Evolutionary conservation across 1,284 basidiomycete genomes (phyloP).

Genomic region (Schizopora paradoxa): DNA sequence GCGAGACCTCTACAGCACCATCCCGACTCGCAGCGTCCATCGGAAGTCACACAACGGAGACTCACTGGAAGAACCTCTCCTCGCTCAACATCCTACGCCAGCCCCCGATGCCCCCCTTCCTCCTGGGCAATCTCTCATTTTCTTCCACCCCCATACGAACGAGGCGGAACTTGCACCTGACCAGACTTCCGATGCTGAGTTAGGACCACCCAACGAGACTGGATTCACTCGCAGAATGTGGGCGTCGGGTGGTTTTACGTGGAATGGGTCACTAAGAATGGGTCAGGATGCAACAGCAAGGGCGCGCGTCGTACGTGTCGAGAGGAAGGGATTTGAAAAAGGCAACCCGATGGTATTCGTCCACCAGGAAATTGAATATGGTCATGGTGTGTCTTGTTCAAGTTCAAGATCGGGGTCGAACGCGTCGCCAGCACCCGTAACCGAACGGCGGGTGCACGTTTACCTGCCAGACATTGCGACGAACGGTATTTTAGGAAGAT

Average conservation of each 20-base stretch:
- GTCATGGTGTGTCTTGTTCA: too few species aligned
- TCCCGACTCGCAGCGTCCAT: constrained; percentile 10
- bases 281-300: constrained; percentile 49
- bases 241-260: constrained; percentile 63
- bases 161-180: constrained; percentile 56
- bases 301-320: constrained; percentile 49
- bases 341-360: constrained; percentile 74
- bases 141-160: constrained; percentile 66
- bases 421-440: constrained; percentile 36
- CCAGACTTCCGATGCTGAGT: constrained; percentile 67
- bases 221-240: constrained; percentile 81
- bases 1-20: constrained; percentile 11
- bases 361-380: constrained; percentile 50
- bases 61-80: neutral
- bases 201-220: constrained; percentile 65
- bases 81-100: neutral
- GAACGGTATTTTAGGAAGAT: constrained; percentile 19
- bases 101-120: neutral
- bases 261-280: constrained; percentile 26
- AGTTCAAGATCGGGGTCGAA: constrained; percentile 36
- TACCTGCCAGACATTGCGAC: constrained; percentile 47
- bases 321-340: constrained; percentile 59
- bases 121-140: constrained; percentile 55
- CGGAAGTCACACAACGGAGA: neutral
- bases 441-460: constrained; percentile 72